A percentile compares a stretch with the other conserved stretches of the same genome.
These are phyloP conservation scores for Macaranga tanarius DNA, from an alignment of 441 rosid genomes.

Conservation along the genomic window DNA sequence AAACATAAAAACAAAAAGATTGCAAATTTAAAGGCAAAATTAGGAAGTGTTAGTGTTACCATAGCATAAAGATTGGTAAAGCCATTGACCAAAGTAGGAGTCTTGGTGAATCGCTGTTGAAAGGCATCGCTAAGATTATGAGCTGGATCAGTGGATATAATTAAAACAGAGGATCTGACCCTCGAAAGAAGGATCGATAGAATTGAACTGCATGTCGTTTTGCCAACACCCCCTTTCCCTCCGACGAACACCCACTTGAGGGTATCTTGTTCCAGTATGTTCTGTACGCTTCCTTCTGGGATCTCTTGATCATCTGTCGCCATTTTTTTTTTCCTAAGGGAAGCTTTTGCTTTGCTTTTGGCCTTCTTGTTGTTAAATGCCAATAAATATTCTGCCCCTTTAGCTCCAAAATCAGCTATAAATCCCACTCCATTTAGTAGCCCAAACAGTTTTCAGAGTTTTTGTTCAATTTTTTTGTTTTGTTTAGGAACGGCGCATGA, in stretches of 20 bases:
- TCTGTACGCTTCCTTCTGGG: conserved; percentile 66
- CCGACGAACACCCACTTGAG: conserved; percentile 99
- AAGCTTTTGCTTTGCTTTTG: not conserved
- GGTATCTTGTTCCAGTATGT: conserved; percentile 74
- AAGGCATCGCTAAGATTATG: conserved; percentile 99
- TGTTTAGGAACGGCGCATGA: conserved; percentile 2
- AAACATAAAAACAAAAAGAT: not conserved
- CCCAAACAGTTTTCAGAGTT: not conserved
- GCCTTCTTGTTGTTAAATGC: not conserved
- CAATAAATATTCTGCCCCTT: not conserved
- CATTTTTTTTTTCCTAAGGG: conserved; percentile 22
- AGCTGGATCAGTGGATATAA: conserved; percentile 99
- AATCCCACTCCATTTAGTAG: not conserved
- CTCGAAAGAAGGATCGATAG: conserved; percentile 70
- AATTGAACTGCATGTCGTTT: conserved; percentile 96
- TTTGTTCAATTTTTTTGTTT: not conserved
- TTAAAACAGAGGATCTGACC: conserved; percentile 87
- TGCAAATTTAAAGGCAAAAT: not conserved
- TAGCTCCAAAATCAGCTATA: not conserved
- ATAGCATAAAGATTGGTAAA: conserved; percentile 92
- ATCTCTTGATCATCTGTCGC: conserved; percentile 43
- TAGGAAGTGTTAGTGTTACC: conserved; percentile 41
- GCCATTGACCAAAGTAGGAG: conserved; percentile 85
- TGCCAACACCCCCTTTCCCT: conserved; percentile 98
- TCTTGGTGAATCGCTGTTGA: conserved; percentile 90